Percentiles rank a stretch among this genome's conserved stretches.
These are phyloP conservation scores for Acarospora socialis DNA, from an alignment of 2,329 filamentous ascomycete genomes.

Conservation along the genomic window DNA sequence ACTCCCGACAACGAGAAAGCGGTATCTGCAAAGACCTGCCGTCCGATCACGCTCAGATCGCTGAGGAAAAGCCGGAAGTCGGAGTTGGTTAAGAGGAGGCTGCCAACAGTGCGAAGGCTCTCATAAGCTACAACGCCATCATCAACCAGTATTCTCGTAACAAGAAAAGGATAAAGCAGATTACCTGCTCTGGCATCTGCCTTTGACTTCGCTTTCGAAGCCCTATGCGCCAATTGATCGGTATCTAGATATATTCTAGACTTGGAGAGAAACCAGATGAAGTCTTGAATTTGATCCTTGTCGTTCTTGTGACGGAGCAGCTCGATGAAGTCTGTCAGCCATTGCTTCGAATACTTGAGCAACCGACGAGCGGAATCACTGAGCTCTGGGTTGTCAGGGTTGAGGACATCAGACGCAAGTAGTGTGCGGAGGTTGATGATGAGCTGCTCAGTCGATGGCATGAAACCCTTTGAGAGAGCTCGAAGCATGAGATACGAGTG, in stretches of 20 bases:
- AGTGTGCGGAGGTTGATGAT: conserved; percentile 68
- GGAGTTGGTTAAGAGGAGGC: conserved; percentile 73
- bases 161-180: conserved; percentile 9
- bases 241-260: conserved; percentile 57
- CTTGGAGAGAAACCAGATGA: conserved; percentile 71
- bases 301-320: conserved; percentile 69
- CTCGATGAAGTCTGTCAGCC: conserved; percentile 68
- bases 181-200: conserved; percentile 59
- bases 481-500: conserved; percentile 86
- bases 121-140: conserved; percentile 54
- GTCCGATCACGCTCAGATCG: conserved; percentile 63
- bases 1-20: conserved; percentile 64
- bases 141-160: no score
- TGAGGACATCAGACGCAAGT: conserved; percentile 63
- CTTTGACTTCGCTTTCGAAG: conserved; percentile 47
- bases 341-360: conserved; percentile 56
- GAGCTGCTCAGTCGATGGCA: conserved; percentile 79
- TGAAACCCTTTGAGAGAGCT: conserved; percentile 68
- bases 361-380: conserved; percentile 65
- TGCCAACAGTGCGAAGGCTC: conserved; percentile 70
- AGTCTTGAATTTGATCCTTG: conserved; percentile 76
- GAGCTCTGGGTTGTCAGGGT: conserved; percentile 57
- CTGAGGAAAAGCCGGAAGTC: conserved; percentile 79
- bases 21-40: conserved; percentile 76
- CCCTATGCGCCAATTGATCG: conserved; percentile 46